Percentiles rank a stretch among this genome's conserved stretches.
These are phyloP conservation scores for Aspergillus costaricaensis DNA, from an alignment of 2,329 filamentous ascomycete species.

Conservation along the genomic window DNA sequence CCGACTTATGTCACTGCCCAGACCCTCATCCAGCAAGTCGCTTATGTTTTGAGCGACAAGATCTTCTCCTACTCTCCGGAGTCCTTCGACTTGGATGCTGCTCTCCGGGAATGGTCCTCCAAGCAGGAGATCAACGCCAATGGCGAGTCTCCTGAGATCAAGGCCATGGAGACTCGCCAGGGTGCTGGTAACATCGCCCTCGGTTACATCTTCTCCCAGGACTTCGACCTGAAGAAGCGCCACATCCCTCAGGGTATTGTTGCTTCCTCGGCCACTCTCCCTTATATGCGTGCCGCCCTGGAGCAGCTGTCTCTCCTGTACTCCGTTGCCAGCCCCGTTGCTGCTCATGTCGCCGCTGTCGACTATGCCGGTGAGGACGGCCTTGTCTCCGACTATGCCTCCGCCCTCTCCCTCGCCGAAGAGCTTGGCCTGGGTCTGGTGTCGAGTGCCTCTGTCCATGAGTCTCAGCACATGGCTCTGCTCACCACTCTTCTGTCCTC, in stretches of 20 bases:
- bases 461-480: slow-evolving; percentile 94
- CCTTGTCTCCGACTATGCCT: slow-evolving; percentile 83
- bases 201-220: slow-evolving; percentile 96
- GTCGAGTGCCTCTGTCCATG: slow-evolving; percentile 80
- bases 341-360: slow-evolving; percentile 86
- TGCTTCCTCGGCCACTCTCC: slow-evolving; percentile 79
- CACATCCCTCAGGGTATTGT: slow-evolving; percentile 89
- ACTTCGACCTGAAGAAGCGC: slow-evolving; percentile 89
- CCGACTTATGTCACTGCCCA: slow-evolving; percentile 93
- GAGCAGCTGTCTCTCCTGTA: slow-evolving; percentile 93
- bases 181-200: slow-evolving; percentile 90
- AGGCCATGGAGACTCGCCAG: slow-evolving; percentile 80
- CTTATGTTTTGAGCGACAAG: slow-evolving; percentile 93
- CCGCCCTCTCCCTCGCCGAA: slow-evolving; percentile 77
- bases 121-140: slow-evolving; percentile 75
- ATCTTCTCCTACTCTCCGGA: slow-evolving; percentile 96
- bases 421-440: slow-evolving; percentile 87
- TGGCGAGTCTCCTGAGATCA: slow-evolving; percentile 75
- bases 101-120: slow-evolving; percentile 74
- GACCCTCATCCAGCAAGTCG: slow-evolving; percentile 90
- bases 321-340: slow-evolving; percentile 86
- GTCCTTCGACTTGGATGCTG: slow-evolving; percentile 85
- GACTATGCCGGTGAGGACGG: slow-evolving; percentile 74
- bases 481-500: slow-evolving; percentile 79
- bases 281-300: slow-evolving; percentile 76